Conservation (phyloP, 495 filamentous ascomycete species). For the Neurospora sp. region DNA sequence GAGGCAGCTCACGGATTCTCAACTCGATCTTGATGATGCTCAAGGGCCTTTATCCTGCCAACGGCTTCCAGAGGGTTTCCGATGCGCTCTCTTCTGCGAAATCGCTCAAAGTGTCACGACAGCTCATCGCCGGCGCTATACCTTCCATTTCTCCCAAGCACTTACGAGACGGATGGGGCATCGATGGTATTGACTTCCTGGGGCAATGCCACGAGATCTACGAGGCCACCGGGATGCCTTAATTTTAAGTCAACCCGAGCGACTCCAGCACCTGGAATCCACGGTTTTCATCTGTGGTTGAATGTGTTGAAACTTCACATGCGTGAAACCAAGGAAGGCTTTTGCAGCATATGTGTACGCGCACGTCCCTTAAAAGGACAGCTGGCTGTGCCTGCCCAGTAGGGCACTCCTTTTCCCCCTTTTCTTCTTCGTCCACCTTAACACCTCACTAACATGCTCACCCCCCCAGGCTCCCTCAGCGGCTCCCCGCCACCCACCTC, state of each 20-base stretch:
- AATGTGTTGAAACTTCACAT: not conserved
- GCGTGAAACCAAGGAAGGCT: not conserved
- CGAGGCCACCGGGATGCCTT: not conserved
- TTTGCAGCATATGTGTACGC: not conserved
- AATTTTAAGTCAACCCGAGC: not conserved
- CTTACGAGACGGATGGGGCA: not conserved
- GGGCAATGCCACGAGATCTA: not conserved
- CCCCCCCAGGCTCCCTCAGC: not conserved
- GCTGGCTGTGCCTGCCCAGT: too few species aligned
- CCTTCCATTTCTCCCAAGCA: not conserved
- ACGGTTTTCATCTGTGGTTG: not conserved
- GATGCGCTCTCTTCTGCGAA: not conserved
- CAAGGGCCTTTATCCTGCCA: not conserved
- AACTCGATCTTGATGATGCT: constrained; percentile 35
- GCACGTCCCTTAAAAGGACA: too few species aligned
- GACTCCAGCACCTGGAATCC: not conserved
- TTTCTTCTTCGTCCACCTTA: not conserved
- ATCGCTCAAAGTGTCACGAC: not conserved
- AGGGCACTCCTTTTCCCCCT: too few species aligned
- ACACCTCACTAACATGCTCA: not conserved
- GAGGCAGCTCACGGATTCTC: constrained; percentile 24
- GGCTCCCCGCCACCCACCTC: not conserved
- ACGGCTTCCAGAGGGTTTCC: not conserved
- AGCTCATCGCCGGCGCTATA: not conserved
- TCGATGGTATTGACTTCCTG: not conserved